These are phyloP conservation scores for Sechiopsis laciniata DNA, from an alignment of 306 rosid species.

Conservation along the genomic window DNA sequence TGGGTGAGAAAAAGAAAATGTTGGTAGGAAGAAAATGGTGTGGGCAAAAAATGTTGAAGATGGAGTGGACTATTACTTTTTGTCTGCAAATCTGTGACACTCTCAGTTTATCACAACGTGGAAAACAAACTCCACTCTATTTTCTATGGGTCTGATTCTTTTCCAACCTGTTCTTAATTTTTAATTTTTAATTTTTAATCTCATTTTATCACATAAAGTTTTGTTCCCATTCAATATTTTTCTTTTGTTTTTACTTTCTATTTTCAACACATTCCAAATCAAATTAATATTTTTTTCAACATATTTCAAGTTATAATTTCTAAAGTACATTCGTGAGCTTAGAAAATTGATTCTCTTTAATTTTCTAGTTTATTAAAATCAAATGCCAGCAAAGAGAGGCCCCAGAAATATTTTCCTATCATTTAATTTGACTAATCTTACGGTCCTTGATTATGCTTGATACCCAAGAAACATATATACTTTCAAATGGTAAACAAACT, in stretches of 20 bases:
- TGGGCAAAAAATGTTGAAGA: not conserved
- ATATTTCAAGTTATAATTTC: too few species aligned
- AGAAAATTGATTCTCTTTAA: too few species aligned
- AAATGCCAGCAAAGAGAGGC: not conserved
- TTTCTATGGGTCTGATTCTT: not conserved
- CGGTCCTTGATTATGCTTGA: not conserved
- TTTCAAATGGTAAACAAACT: not conserved
- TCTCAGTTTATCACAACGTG: too few species aligned
- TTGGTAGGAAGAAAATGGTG: not conserved
- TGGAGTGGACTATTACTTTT: not conserved
- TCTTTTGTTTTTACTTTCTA: too few species aligned
- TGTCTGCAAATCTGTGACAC: constrained; percentile 17
- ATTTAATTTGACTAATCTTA: too few species aligned
- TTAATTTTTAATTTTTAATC: not conserved
- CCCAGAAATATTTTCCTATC: not conserved
- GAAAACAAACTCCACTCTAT: not conserved
- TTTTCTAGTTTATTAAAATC: not conserved
- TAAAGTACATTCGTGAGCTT: not conserved
- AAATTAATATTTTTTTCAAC: too few species aligned
- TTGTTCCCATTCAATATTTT: not conserved
- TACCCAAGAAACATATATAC: not conserved
- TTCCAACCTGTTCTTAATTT: not conserved
- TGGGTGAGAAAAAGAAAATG: not conserved
- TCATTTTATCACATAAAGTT: not conserved
- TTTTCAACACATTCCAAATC: too few species aligned